Conservation (phyloP, 2,329 filamentous ascomycete genomes). For the Cercospora zeina region DNA sequence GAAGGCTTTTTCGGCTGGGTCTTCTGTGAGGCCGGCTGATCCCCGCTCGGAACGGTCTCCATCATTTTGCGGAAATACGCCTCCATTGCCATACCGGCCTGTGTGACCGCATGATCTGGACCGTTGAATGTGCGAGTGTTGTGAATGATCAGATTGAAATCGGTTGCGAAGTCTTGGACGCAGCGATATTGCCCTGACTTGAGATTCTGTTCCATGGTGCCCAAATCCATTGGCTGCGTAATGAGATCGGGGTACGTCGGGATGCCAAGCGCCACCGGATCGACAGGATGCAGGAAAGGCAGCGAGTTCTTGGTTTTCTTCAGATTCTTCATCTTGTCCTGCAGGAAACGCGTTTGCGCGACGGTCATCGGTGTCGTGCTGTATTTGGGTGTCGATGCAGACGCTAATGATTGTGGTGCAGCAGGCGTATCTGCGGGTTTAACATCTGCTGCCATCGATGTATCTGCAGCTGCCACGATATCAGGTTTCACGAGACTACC, state of each 20-base stretch:
- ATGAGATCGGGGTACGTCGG: constrained; percentile 73
- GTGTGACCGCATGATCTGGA: constrained; percentile 69
- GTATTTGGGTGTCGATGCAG: constrained; percentile 33
- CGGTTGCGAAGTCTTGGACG: constrained; percentile 70
- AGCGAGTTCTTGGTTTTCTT: constrained; percentile 83
- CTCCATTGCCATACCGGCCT: constrained; percentile 63
- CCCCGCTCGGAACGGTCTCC: constrained; percentile 58
- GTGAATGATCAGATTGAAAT: constrained; percentile 73
- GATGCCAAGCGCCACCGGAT: constrained; percentile 71
- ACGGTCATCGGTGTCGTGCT: constrained; percentile 55
- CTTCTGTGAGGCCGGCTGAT: constrained; percentile 56
- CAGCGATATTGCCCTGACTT: constrained; percentile 68
- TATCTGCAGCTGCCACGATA: constrained; percentile 1
- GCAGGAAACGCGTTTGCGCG: constrained; percentile 62
- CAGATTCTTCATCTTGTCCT: constrained; percentile 68
- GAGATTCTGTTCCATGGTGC: constrained; percentile 76
- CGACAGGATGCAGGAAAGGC: constrained; percentile 76
- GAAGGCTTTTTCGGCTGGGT: constrained; percentile 46
- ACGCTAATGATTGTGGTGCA: constrained; percentile 19
- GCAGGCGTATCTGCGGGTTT: constrained; percentile 16
- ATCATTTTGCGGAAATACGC: constrained; percentile 63
- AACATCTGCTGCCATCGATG: constrained; percentile 17
- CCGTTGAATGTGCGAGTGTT: constrained; percentile 87
- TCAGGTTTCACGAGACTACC: neutral
- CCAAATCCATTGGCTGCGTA: constrained; percentile 78